Evolutionary conservation across 805 yeast genomes (phyloP).

Genomic region (Pichia scutulata): DNA sequence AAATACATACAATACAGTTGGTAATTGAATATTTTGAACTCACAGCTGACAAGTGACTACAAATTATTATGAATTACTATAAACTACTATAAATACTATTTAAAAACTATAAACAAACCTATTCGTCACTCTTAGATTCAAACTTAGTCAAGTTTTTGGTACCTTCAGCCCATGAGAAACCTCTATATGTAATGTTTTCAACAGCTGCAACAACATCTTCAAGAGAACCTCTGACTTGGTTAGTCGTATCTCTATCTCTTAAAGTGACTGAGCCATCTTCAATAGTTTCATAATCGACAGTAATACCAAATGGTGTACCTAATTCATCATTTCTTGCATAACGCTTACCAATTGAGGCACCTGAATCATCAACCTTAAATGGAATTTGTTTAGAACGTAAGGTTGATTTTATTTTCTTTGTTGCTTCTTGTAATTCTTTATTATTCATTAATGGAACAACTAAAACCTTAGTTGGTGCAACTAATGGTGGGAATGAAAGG

Average conservation of each 20-base stretch:
- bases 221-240: constrained; percentile 89
- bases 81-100: neutral
- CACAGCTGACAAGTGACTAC: too few species aligned
- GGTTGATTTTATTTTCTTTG: constrained; percentile 57
- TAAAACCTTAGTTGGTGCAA: constrained; percentile 96
- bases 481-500: constrained; percentile 85
- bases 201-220: constrained; percentile 66
- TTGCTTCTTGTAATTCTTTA: constrained; percentile 68
- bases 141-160: constrained; percentile 65
- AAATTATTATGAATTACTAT: too few species aligned
- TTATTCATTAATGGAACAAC: constrained; percentile 90
- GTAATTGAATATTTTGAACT: too few species aligned
- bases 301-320: constrained; percentile 98
- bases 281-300: constrained; percentile 90
- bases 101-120: constrained; percentile 4
- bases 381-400: constrained; percentile 81
- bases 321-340: constrained; percentile 97
- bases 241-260: constrained; percentile 95
- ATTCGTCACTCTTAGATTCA: constrained; percentile 54
- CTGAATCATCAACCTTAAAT: constrained; percentile 93
- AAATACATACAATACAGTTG: too few species aligned
- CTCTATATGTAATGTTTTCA: constrained; percentile 65
- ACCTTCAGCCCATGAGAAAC: constrained; percentile 79
- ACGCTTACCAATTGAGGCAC: constrained; percentile 96
- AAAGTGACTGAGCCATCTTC: constrained; percentile 84